Percentiles rank a stretch among this genome's conserved stretches.
phyloP scores from a whole-genome alignment of 1,139 yeast genomes.

The Yamadazyma epiphylla region DNA sequence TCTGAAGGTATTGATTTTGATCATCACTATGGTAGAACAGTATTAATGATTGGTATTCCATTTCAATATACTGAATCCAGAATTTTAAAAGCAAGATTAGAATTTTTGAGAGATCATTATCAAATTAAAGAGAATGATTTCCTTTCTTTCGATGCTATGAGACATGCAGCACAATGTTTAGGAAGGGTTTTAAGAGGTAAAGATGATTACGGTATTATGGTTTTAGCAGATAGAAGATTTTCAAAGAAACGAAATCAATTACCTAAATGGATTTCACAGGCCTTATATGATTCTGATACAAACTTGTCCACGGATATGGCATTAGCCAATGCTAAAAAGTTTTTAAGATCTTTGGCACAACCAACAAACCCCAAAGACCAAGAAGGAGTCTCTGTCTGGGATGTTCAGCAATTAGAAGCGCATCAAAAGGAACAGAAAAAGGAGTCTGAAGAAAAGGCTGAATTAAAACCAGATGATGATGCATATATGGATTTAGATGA shows the following conservation, averaged over 20 bases:
- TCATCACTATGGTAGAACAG: constrained; percentile 97
- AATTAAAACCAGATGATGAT: constrained; percentile 18
- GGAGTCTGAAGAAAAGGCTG: constrained; percentile 13
- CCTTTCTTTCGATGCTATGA: constrained; percentile 96
- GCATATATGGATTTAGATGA: constrained; percentile 49
- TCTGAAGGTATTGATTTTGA: constrained; percentile 99
- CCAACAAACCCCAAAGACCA: constrained; percentile 89
- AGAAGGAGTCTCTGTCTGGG: constrained; percentile 96
- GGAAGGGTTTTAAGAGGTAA: constrained; percentile 97
- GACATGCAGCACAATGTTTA: constrained; percentile 98
- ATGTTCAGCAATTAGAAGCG: constrained; percentile 58
- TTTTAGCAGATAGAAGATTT: constrained; percentile 90
- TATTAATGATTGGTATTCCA: constrained; percentile 97
- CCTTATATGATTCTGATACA: constrained; percentile 83
- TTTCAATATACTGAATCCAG: constrained; percentile 98
- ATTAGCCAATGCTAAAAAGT: constrained; percentile 87
- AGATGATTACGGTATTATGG: constrained; percentile 98
- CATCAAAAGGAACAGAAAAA: constrained; percentile 53
- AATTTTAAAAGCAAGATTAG: constrained; percentile 88
- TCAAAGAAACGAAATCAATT: constrained; percentile 79
- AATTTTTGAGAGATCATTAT: constrained; percentile 86
- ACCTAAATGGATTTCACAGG: constrained; percentile 97
- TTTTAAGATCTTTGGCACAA: constrained; percentile 89
- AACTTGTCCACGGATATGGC: constrained; percentile 98
- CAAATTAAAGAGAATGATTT: constrained; percentile 93